These are phyloP conservation scores for Pestalotiopsis sp. DNA, from an alignment of 2,329 filamentous ascomycete species.

Conservation along the genomic window DNA sequence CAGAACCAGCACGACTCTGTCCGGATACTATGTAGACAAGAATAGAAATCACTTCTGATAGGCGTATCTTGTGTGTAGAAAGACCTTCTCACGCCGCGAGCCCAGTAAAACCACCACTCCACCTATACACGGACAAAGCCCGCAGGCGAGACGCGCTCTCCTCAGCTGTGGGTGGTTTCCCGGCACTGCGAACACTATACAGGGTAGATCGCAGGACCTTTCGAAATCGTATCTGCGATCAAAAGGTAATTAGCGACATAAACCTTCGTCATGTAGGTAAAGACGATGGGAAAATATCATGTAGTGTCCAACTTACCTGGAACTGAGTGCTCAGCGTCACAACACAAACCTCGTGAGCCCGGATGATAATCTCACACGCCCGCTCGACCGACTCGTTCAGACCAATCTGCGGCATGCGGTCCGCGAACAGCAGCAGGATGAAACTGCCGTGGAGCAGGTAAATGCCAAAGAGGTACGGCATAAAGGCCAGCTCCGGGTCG, in stretches of 20 bases:
- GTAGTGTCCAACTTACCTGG: neutral
- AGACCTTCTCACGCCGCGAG: neutral
- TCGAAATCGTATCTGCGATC: neutral
- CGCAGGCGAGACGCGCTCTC: neutral
- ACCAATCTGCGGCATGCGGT: conserved; percentile 2
- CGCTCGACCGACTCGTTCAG: neutral
- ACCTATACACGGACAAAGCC: neutral
- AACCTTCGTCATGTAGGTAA: neutral
- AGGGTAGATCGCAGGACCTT: neutral
- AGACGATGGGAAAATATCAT: too few species aligned
- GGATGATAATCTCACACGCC: conserved; percentile 2
- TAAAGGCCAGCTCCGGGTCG: conserved; percentile 1
- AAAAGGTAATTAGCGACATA: neutral
- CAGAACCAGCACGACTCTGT: too few species aligned
- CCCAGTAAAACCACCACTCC: neutral
- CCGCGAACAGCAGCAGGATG: neutral
- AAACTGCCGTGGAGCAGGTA: conserved; percentile 3
- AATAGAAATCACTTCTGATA: too few species aligned
- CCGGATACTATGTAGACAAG: too few species aligned
- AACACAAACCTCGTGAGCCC: conserved; percentile 1
- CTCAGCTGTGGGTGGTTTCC: neutral
- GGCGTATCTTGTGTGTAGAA: too few species aligned
- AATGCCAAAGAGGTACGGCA: conserved; percentile 4
- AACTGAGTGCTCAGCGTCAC: conserved; percentile 3
- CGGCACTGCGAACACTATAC: neutral